Base-by-base conservation (phyloP, 805 yeast species). In the Yueomyces sp. region DNA sequence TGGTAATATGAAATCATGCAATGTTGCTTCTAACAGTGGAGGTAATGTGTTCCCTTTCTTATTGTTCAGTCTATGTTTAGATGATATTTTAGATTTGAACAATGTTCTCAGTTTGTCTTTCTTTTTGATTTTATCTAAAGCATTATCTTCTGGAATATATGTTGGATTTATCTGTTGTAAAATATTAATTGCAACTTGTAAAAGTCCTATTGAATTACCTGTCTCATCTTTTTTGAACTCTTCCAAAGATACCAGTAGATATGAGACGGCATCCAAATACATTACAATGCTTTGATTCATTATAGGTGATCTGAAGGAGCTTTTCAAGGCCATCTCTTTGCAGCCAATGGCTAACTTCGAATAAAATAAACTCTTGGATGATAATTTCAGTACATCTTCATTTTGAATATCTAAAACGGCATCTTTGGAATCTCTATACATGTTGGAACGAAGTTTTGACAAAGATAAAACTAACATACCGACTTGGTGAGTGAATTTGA, bases 281-380 rank as follows among this genome's bases (percentile, higher is more conserved):
- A 46, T 29, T 2, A 41, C n/a, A 27, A 52, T 37, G 3, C 45
- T 42, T 11, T 46, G 42, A 39, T 47, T 51, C 28, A 50, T 45
- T 3, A 50, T 38, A 4, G 42, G 9, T 19, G 26, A 26, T 7
- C 26, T n/a, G 6, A 26, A 4, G 1, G 41, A n/a, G 2, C 38
- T 26, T 19, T 26, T 33, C 5, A 5, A 4, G 1, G 12, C 26
- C 26, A 30, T 28, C n/a, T 43, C 38, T 8, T 36, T 40, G 40
- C 63, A 59, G 6, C 65, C 65, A 6, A 58, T 53, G 12, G 54
- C 51, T 31, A 60, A 38, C 40, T 54, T 57, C 1, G 61, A 51
- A 43, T 56, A 57, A 34, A 59, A 48, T n/a, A 48, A 36, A 39
- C 62, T 52, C 5, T 48, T 41, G 11, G 49, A 37, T 7, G 63